Percentiles rank a stretch among this genome's conserved stretches.
Conservation (phyloP, 805 yeast species). For the Pichia exigua region DNA sequence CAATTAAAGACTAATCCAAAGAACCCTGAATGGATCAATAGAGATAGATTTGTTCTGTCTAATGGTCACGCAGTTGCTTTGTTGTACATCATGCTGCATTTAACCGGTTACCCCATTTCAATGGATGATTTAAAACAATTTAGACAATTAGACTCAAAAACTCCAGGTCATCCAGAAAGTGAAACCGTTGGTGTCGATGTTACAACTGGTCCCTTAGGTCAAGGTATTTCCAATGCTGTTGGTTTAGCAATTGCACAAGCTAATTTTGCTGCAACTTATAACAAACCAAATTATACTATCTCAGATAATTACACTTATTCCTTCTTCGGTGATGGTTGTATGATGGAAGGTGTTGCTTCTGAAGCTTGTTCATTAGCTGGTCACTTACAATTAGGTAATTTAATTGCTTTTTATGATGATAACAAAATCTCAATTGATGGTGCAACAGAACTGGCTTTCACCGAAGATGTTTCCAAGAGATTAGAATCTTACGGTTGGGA, state of each 20-base stretch:
- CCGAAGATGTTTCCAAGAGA: slow-evolving; percentile 83
- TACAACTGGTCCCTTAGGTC: slow-evolving; percentile 98
- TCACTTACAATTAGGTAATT: slow-evolving; percentile 85
- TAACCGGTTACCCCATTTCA: slow-evolving; percentile 74
- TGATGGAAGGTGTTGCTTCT: slow-evolving; percentile 95
- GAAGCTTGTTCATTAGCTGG: slow-evolving; percentile 96
- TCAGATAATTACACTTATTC: slow-evolving; percentile 71
- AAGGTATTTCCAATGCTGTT: slow-evolving; percentile 93
- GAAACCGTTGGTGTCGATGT: slow-evolving; percentile 92
- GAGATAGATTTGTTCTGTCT: slow-evolving; percentile 91
- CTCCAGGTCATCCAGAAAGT: slow-evolving; percentile 97
- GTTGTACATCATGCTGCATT: slow-evolving; percentile 74
- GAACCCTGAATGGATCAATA: slow-evolving; percentile 87
- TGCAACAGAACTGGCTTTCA: slow-evolving; percentile 79
- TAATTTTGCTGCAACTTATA: slow-evolving; percentile 86
- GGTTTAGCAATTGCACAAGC: slow-evolving; percentile 95
- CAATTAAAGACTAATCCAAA: slow-evolving; percentile 82
- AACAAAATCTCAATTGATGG: slow-evolving; percentile 97
- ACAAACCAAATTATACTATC: slow-evolving; percentile 72
- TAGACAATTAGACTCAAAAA: slow-evolving; percentile 83
- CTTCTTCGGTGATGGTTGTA: slow-evolving; percentile 95
- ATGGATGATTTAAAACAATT: slow-evolving; percentile 84
- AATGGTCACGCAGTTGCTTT: slow-evolving; percentile 96
- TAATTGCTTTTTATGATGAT: slow-evolving; percentile 94
- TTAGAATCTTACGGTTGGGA: slow-evolving; percentile 95